Conservation (phyloP, 1,284 basidiomycete species). For the Neolentinus lepideus region DNA sequence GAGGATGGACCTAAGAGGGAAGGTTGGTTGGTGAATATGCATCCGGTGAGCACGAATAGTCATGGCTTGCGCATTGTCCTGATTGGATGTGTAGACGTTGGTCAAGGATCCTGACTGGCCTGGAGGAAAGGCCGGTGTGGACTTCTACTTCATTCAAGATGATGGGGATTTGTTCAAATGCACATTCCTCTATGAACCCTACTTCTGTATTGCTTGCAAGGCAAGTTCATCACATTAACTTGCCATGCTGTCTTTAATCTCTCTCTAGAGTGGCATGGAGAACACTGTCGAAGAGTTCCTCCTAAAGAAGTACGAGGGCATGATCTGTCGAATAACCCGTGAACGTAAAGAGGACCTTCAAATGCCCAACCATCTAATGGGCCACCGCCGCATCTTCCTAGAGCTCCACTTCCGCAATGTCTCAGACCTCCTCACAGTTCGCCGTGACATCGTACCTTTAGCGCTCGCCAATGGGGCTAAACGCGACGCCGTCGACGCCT, state of each 20-base stretch:
- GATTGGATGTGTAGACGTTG: constrained; percentile 54
- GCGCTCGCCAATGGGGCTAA: constrained; percentile 91
- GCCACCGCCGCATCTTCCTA: constrained; percentile 83
- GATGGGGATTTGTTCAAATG: constrained; percentile 96
- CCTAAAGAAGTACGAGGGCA: constrained; percentile 87
- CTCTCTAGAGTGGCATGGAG: constrained; percentile 73
- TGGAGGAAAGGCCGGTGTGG: constrained; percentile 83
- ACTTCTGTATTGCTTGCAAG: constrained; percentile 90
- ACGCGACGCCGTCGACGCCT: constrained; percentile 93
- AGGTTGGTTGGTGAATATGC: constrained; percentile 99
- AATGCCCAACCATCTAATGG: constrained; percentile 94
- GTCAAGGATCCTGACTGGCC: constrained; percentile 80
- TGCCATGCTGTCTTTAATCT: neutral
- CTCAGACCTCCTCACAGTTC: constrained; percentile 82
- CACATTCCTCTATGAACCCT: constrained; percentile 90
- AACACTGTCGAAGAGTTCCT: constrained; percentile 95
- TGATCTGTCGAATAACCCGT: constrained; percentile 73
- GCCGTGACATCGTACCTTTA: constrained; percentile 86
- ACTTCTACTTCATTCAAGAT: constrained; percentile 97
- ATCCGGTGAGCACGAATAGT: constrained; percentile 59
- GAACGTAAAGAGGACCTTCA: constrained; percentile 92
- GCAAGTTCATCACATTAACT: constrained; percentile 33
- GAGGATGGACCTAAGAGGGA: constrained; percentile 69
- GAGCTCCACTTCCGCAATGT: constrained; percentile 92
- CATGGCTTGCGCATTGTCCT: neutral